These are phyloP conservation scores for Trichoderma atrobrunneum DNA, from an alignment of 2,329 filamentous ascomycete genomes.

Conservation along the genomic window DNA sequence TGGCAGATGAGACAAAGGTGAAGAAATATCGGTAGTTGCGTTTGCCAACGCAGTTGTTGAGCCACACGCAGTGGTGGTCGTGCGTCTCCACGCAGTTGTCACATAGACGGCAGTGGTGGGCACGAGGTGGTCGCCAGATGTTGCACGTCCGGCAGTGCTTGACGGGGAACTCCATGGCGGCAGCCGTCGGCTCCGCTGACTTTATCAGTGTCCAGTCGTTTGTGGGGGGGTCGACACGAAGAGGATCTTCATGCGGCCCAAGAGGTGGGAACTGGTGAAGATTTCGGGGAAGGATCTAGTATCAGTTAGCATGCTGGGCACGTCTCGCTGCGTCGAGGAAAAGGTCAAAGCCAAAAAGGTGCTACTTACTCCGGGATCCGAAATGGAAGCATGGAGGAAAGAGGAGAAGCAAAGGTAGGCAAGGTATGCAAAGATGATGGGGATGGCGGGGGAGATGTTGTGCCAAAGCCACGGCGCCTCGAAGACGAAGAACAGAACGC, in stretches of 20 bases:
- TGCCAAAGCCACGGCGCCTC: slow-evolving; percentile 85
- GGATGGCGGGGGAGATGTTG: slow-evolving; percentile 82
- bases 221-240: slow-evolving; percentile 76
- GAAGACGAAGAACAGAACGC: slow-evolving; percentile 78
- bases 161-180: slow-evolving; percentile 95
- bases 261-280: slow-evolving; percentile 81
- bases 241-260: slow-evolving; percentile 73
- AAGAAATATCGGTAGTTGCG: slow-evolving; percentile 99
- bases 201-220: slow-evolving; percentile 95
- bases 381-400: slow-evolving; percentile 86
- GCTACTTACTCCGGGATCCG: slow-evolving; percentile 82
- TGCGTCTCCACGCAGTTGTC: slow-evolving; percentile 97
- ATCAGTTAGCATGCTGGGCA: slow-evolving; percentile 20
- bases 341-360: background rate
- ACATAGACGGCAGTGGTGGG: slow-evolving; percentile 93
- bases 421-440: slow-evolving; percentile 87
- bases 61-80: slow-evolving; percentile 97
- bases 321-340: background rate
- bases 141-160: slow-evolving; percentile 98
- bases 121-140: slow-evolving; percentile 93
- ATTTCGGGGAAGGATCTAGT: slow-evolving; percentile 85
- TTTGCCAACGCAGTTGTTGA: slow-evolving; percentile 96
- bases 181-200: slow-evolving; percentile 68
- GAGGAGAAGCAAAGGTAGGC: slow-evolving; percentile 89
- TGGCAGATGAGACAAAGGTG: slow-evolving; percentile 78